A percentile compares a stretch with the other conserved stretches of the same genome.
phyloP scores from a whole-genome alignment of 2,329 filamentous ascomycete species.

The Fusarium citri region DNA sequence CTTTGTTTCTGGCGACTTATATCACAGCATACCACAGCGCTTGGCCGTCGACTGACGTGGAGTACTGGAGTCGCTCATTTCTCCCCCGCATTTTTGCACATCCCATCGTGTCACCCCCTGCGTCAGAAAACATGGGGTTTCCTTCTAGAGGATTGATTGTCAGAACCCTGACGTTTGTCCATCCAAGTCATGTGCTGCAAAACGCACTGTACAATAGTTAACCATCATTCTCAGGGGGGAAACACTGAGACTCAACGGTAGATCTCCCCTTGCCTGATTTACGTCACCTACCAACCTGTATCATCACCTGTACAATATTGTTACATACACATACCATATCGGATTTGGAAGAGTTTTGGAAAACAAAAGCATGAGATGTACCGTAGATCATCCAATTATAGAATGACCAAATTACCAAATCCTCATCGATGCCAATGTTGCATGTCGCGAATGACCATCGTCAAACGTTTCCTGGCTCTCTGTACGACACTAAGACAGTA shows the following conservation, averaged over 20 bases:
- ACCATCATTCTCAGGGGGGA: constrained; percentile 2
- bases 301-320: constrained; percentile 16
- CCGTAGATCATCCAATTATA: constrained; percentile 31
- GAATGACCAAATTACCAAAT: neutral
- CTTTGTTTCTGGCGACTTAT: constrained; percentile 15
- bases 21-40: constrained; percentile 1
- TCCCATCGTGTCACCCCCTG: constrained; percentile 30
- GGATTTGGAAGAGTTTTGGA: constrained; percentile 6
- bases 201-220: constrained; percentile 17
- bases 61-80: constrained; percentile 28
- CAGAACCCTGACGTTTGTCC: constrained; percentile 17
- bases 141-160: constrained; percentile 27
- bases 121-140: constrained; percentile 32
- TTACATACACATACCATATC: constrained; percentile 10
- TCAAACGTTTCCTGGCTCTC: neutral
- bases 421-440: constrained; percentile 20
- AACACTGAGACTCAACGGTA: constrained; percentile 7
- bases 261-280: constrained; percentile 24
- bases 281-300: constrained; percentile 30
- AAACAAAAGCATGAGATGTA: constrained; percentile 27
- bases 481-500: neutral
- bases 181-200: constrained; percentile 4
- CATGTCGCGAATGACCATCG: constrained; percentile 26
- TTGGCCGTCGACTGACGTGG: constrained; percentile 23
- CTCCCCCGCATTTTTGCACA: constrained; percentile 36